A percentile compares a stretch with the other conserved stretches of the same genome.
phyloP scores from a whole-genome alignment of 371 early-diverging fungal species.

The Zychaea mexicana region DNA sequence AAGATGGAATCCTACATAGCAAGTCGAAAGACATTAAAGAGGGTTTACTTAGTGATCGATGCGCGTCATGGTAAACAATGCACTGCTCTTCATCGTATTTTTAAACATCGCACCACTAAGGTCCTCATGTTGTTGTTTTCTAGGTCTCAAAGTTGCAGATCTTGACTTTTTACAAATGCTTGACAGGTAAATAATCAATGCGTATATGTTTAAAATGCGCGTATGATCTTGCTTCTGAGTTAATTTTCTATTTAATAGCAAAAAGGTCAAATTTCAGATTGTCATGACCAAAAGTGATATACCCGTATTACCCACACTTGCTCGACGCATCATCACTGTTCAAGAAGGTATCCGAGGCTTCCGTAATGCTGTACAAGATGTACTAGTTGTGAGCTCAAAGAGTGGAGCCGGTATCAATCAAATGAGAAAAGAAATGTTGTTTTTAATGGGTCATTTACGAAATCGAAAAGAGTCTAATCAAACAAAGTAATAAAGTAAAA shows the following conservation, averaged over 20 bases:
- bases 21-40: conserved; percentile 59
- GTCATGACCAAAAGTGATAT: conserved; percentile 84
- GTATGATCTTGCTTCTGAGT: not conserved
- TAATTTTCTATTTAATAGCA: conserved; percentile 21
- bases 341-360: conserved; percentile 41
- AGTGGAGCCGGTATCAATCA: conserved; percentile 60
- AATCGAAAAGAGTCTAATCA: not conserved
- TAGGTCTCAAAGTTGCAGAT: conserved; percentile 63
- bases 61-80: conserved; percentile 70
- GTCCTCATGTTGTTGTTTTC: not conserved
- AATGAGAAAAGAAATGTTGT: conserved; percentile 61
- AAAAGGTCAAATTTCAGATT: conserved; percentile 69
- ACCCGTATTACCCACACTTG: conserved; percentile 63
- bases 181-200: conserved; percentile 39
- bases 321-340: conserved; percentile 49
- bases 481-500: not conserved
- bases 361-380: conserved; percentile 51
- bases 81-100: not conserved
- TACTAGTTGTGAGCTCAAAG: conserved; percentile 60
- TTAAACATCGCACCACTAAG: not conserved
- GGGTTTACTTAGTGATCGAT: conserved; percentile 77
- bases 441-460: conserved; percentile 38
- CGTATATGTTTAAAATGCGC: too few relatives aligned
- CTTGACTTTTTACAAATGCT: conserved; percentile 61
- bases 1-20: conserved; percentile 75